phyloP scores from a whole-genome alignment of 208 protist species.

The Trypanosoma brucei region DNA sequence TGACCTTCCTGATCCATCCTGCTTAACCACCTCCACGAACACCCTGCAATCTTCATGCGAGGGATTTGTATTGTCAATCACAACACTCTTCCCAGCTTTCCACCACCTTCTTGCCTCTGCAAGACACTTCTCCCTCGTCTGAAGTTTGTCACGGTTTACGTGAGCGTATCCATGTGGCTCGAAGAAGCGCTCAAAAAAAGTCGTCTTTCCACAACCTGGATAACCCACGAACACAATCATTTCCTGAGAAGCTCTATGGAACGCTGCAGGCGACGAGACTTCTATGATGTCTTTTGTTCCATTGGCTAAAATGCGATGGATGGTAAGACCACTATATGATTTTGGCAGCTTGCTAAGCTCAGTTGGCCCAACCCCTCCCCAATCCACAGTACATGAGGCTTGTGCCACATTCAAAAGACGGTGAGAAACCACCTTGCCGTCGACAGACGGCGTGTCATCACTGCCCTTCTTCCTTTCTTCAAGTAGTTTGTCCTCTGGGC shows the following conservation, averaged over 20 bases:
- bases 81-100: conserved; percentile 56
- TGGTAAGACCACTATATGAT: conserved; percentile 36
- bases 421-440: conserved; percentile 1
- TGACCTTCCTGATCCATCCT: neutral
- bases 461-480: conserved; percentile 6
- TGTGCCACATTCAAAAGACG: conserved; percentile 3
- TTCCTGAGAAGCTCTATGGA: conserved; percentile 45
- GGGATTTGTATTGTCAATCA: conserved; percentile 92
- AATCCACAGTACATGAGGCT: conserved; percentile 29
- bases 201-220: conserved; percentile 87
- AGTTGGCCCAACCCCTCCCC: conserved; percentile 50
- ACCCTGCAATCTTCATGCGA: conserved; percentile 32
- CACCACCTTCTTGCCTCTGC: conserved; percentile 33
- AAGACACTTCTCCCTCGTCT: conserved; percentile 69
- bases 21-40: conserved; percentile 57
- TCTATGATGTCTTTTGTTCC: conserved; percentile 5
- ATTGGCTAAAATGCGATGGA: conserved; percentile 23
- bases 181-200: conserved; percentile 83
- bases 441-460: neutral
- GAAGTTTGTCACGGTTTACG: conserved; percentile 77
- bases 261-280: conserved; percentile 1
- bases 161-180: conserved; percentile 69
- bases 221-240: conserved; percentile 84
- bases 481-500: conserved; percentile 14
- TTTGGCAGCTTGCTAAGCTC: conserved; percentile 37